A percentile compares a stretch with the other conserved stretches of the same genome.
phyloP scores from a whole-genome alignment of 768 basidiomycete genomes.

The Suillus paluster region DNA sequence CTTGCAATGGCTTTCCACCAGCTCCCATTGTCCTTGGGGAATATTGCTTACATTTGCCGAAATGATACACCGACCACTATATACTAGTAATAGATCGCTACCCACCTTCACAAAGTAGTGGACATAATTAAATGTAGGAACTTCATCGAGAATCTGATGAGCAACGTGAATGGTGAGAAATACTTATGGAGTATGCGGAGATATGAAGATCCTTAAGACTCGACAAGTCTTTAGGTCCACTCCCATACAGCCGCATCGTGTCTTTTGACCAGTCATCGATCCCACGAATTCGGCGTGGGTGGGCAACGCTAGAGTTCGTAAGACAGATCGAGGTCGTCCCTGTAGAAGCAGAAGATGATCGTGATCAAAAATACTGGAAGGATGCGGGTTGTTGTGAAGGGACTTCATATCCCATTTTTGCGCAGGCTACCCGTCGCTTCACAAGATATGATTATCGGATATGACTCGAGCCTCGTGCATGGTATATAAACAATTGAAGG shows the following conservation, averaged over 20 bases:
- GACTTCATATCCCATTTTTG: not conserved
- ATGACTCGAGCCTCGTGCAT: constrained; percentile 1
- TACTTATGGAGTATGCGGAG: constrained; percentile 1
- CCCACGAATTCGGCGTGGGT: not conserved
- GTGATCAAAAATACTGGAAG: not conserved
- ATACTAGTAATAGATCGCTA: not conserved
- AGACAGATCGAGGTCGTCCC: not conserved
- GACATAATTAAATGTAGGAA: not conserved
- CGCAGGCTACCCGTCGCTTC: not conserved
- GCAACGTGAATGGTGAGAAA: not conserved
- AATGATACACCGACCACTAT: not conserved
- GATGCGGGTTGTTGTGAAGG: not conserved
- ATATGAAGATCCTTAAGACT: not conserved
- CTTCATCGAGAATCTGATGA: not conserved
- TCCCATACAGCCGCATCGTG: not conserved
- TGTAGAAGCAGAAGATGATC: constrained; percentile 1
- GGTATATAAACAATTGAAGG: not conserved
- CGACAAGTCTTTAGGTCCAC: not conserved
- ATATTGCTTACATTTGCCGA: not conserved
- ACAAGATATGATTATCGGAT: constrained; percentile 2
- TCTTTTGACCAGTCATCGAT: not conserved
- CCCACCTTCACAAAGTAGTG: not conserved
- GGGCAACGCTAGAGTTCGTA: not conserved
- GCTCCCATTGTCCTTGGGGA: not conserved
- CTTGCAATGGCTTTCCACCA: not conserved